A percentile compares a stretch with the other conserved stretches of the same genome.
These are phyloP conservation scores for Chlorella vulgaris DNA, from an alignment of 139 green algal genomes.

Conservation along the genomic window DNA sequence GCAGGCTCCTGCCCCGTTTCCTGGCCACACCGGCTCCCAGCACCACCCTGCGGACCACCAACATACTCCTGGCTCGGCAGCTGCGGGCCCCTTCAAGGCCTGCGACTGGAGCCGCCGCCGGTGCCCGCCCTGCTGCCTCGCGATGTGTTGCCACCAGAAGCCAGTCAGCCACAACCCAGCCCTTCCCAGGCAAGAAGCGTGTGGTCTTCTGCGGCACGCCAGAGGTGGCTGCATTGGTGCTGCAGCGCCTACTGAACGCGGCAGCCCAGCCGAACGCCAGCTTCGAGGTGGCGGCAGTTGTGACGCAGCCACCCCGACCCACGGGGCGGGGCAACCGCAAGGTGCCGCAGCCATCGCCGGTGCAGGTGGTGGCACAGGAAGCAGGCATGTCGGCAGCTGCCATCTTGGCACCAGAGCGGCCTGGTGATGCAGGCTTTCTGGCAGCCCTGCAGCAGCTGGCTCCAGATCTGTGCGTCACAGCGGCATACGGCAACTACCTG, in stretches of 20 bases:
- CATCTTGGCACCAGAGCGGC: slow-evolving; percentile 61
- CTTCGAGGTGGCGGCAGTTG: slow-evolving; percentile 83
- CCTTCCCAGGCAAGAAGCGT: slow-evolving; percentile 10
- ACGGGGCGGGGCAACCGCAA: slow-evolving; percentile 70
- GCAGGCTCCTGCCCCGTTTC: background rate
- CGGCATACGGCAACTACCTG: slow-evolving; percentile 96
- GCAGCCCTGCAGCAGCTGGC: slow-evolving; percentile 59
- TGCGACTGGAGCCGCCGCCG: background rate
- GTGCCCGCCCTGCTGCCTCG: background rate
- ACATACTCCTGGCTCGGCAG: no score
- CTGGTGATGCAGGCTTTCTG: slow-evolving; percentile 75
- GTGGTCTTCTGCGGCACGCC: slow-evolving; percentile 88
- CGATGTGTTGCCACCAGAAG: background rate
- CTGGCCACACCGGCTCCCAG: no score
- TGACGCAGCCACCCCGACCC: slow-evolving; percentile 82
- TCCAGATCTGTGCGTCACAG: slow-evolving; percentile 94
- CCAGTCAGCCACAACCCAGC: background rate
- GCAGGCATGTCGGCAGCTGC: slow-evolving; percentile 42
- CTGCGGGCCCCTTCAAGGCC: background rate
- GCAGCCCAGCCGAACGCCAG: slow-evolving; percentile 39
- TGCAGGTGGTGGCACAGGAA: slow-evolving; percentile 56
- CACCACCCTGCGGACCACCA: no score
- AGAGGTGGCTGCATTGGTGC: slow-evolving; percentile 77
- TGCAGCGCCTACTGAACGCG: slow-evolving; percentile 70
- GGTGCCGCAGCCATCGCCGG: slow-evolving; percentile 65